Conservation (phyloP, 148 eudicot genomes). For the Spergularia marina region DNA sequence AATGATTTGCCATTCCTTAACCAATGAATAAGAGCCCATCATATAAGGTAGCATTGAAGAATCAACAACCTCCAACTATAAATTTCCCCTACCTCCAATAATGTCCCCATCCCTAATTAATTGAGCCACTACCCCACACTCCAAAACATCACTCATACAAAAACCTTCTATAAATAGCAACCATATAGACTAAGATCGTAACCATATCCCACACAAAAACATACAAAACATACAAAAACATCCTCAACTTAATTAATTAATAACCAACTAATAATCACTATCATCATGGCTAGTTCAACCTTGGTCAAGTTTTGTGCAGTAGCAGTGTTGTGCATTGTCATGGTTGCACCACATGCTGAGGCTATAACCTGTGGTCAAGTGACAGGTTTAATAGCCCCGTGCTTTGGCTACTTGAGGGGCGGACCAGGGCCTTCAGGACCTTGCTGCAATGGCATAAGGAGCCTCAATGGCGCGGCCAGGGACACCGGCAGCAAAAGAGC, state of each 20-base stretch:
- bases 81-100: background rate
- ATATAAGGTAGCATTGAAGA: background rate
- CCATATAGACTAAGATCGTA: background rate
- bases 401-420: slow-evolving; percentile 30
- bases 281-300: slow-evolving; percentile 25
- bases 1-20: background rate
- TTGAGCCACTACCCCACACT: background rate
- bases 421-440: background rate
- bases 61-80: slow-evolving; percentile 7
- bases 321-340: slow-evolving; percentile 31
- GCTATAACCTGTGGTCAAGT: slow-evolving; percentile 40
- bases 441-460: slow-evolving; percentile 30
- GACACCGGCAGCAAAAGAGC: slow-evolving; percentile 25
- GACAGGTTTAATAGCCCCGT: background rate
- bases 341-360: slow-evolving; percentile 30
- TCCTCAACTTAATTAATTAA: background rate
- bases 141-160: background rate
- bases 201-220: background rate
- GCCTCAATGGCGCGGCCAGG: slow-evolving; percentile 24
- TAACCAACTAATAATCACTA: background rate
- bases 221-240: background rate
- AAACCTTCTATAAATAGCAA: background rate
- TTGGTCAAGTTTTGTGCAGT: slow-evolving; percentile 20
- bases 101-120: slow-evolving; percentile 2
- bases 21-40: background rate